Base-by-base conservation (phyloP, 1,139 yeast species). In the Taphrina betulina region DNA sequence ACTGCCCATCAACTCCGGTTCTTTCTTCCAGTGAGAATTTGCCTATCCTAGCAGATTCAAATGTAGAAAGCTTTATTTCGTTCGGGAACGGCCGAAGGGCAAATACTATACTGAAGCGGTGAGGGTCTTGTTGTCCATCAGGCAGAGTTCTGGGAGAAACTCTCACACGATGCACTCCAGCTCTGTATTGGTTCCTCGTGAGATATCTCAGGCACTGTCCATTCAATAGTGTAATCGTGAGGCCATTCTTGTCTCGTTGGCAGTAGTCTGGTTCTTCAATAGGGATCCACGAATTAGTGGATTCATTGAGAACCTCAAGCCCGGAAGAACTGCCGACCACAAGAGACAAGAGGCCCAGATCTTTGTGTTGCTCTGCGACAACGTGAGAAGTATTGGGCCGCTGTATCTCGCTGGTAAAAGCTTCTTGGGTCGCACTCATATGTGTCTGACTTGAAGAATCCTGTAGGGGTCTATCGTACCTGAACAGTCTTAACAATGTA, bases 281-380 rank as follows among this genome's bases (percentile, higher is more conserved):
- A 12, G 48, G 31, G 24, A 19, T 29, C 48, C 48, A 43, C n/a
- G 24, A 26, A 5, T 20, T 16, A 17, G 38, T 43, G n/a, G 28
- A 31, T 14, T 31, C 48, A 43, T 43, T 23, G 22, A n/a, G 31
- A 14, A 43, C 48, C 14, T 43, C 48, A 4, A 43, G 38, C 2
- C 48, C 48, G 3, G 48, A 37, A 17, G 48, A 31, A 22, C 48
- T 43, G n/a, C 48, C 48, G 10, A 43, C 48, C 28, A 43, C 48
- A 33, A 43, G 16, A 20, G 48, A 43, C 16, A 43, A 12, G 37
- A 43, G 16, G 5, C 48, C 48, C 5, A 43, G 38, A 20, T 43
- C 48, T 19, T 43, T 43, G 48, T 43, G 48, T 16, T 22, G 7
- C 19, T 43, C 48, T 2, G 48, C 48, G 19, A 43, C 48, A 2